Base-by-base conservation (phyloP, 768 basidiomycete genomes). In the Russula vinacea region DNA sequence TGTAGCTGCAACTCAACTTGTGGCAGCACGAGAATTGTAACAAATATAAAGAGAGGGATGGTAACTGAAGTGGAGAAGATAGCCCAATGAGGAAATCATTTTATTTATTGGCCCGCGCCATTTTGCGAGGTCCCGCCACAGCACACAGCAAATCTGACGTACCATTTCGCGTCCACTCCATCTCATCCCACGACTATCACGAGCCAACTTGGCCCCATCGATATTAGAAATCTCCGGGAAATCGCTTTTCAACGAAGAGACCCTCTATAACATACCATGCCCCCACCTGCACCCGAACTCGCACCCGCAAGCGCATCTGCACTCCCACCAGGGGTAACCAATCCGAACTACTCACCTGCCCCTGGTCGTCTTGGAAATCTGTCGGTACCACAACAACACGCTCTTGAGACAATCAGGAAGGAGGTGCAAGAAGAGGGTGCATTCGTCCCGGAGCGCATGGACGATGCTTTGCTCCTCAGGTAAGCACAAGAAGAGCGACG, bases 301-400 rank as follows among this genome's bases (percentile, higher is more conserved):
- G 84, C 82, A 56, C 42, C 49, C 74, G 84, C 83, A 56, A 83
- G 77, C 73, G 84, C 80, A 57, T 83, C 82, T 49, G 76, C 81
- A 1, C 76, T 86, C 71, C 84, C 85, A 19, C 76, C 75, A 40
- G 84, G 84, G 62, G 76, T 86, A 64, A 85, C 85, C 3, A 82
- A 88, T 74, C 80, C 84, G 19, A 81, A 81, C 73, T 88, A 85
- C 74, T 83, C 78, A 69, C 87, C 88, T 14, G 77, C 78, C 1
- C 86, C 90, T 22, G 92, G 92, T 17, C 81, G 86, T 35, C 76
- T 92, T 44, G 92, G 92, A n/a, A 92, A 94, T 73, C 81, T 94
- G 70, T 82, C 83, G 1, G 72, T 79, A 0, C 64, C 73, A 8
- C 89, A 93, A 71, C 81, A 82, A 67, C 78, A 84, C 65, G 80